phyloP scores from a whole-genome alignment of 2,329 filamentous ascomycete species.

The Emmonsiellopsis sp. region DNA sequence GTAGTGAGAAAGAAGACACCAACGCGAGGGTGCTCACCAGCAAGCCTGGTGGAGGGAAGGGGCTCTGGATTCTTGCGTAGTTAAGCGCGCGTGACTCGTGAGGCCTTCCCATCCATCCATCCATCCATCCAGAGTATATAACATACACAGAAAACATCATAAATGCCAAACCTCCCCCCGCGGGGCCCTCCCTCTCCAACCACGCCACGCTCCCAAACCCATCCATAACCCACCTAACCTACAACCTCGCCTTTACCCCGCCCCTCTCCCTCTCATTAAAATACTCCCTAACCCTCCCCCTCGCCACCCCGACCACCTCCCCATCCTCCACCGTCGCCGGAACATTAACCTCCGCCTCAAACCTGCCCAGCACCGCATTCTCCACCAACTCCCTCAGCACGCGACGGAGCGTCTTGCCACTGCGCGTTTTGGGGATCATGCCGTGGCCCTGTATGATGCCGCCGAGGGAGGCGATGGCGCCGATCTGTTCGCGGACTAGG shows the following conservation, averaged over 20 bases:
- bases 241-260: slow-evolving; percentile 37
- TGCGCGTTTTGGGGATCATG: slow-evolving; percentile 85
- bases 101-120: not conserved
- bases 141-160: not conserved
- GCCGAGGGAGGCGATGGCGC: slow-evolving; percentile 74
- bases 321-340: slow-evolving; percentile 81
- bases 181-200: no score
- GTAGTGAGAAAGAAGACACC: no score
- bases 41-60: no score
- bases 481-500: slow-evolving; percentile 69
- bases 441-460: slow-evolving; percentile 75
- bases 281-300: slow-evolving; percentile 62
- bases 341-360: slow-evolving; percentile 60
- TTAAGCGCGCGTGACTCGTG: no score
- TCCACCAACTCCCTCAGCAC: slow-evolving; percentile 77
- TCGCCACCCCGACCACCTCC: slow-evolving; percentile 63
- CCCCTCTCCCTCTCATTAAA: slow-evolving; percentile 44
- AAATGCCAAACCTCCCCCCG: not conserved
- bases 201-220: not conserved
- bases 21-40: no score
- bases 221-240: slow-evolving; percentile 1
- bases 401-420: slow-evolving; percentile 79
- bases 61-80: no score
- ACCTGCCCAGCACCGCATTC: slow-evolving; percentile 65
- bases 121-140: not conserved